These are phyloP conservation scores for Pythium brassicae DNA, from an alignment of 352 stramenopile genomes.

Conservation along the genomic window DNA sequence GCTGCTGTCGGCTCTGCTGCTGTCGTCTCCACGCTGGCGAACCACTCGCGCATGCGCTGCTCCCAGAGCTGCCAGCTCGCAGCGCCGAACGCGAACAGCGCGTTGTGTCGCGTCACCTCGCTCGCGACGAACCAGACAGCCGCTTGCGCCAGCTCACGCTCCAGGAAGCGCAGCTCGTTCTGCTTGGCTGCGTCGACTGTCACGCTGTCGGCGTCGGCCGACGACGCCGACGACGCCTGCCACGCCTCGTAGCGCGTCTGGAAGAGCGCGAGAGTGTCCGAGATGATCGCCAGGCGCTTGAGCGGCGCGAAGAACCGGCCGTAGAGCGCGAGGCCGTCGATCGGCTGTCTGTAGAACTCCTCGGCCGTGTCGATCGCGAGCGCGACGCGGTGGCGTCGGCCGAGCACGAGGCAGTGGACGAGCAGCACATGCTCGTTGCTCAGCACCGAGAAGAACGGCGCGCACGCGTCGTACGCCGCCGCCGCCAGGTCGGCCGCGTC, in stretches of 20 bases:
- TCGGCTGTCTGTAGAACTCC: conserved; percentile 52
- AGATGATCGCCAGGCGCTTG: conserved; percentile 52
- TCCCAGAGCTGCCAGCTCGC: conserved; percentile 10
- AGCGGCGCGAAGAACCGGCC: conserved; percentile 27
- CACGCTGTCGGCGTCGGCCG: conserved; percentile 11
- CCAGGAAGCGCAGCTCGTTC: conserved; percentile 33
- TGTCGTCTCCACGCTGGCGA: background rate
- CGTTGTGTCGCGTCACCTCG: conserved; percentile 14
- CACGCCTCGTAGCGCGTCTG: conserved; percentile 40
- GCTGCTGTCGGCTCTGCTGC: background rate
- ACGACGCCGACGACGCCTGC: conserved; percentile 24
- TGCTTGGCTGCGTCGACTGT: conserved; percentile 6
- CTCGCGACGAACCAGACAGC: conserved; percentile 22
- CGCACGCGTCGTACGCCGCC: conserved; percentile 68
- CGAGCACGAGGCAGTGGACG: conserved; percentile 48
- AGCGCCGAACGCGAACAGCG: background rate
- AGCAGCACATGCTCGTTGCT: conserved; percentile 61
- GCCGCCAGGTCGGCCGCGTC: conserved; percentile 33
- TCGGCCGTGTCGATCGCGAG: conserved; percentile 15
- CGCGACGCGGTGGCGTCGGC: conserved; percentile 12
- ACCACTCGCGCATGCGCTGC: conserved; percentile 9
- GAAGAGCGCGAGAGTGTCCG: conserved; percentile 37
- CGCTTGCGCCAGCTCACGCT: conserved; percentile 30
- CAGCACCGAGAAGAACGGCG: conserved; percentile 60
- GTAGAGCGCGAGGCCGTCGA: conserved; percentile 32